Conservation (phyloP, 768 basidiomycete species). For the Lactarius psammicola region DNA sequence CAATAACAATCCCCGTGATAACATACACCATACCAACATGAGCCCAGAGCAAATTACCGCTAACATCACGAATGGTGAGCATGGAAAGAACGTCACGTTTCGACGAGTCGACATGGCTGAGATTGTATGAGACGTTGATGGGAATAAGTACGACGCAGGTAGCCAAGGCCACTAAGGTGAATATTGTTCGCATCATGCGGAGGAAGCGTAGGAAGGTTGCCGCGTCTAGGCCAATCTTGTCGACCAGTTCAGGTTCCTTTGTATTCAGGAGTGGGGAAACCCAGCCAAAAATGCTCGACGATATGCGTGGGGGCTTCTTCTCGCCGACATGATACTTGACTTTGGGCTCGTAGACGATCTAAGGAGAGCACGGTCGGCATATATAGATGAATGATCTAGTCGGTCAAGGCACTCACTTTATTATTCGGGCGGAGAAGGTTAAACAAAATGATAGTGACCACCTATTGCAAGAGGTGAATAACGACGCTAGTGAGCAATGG, state of each 20-base stretch:
- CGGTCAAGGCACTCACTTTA: conserved; percentile 50
- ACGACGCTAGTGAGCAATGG: conserved; percentile 13
- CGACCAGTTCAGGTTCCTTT: conserved; percentile 85
- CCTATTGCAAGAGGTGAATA: conserved; percentile 37
- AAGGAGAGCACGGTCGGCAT: not conserved
- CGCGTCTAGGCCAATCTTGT: conserved; percentile 89
- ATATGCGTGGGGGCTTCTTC: conserved; percentile 78
- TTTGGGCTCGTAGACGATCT: conserved; percentile 93
- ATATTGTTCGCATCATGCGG: conserved; percentile 76
- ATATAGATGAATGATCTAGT: not conserved
- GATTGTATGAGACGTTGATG: conserved; percentile 82
- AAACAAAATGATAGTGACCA: conserved; percentile 70
- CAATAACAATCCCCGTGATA: conserved; percentile 72
- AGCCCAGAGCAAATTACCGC: conserved; percentile 69
- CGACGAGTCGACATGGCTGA: conserved; percentile 53
- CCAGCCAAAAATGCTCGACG: conserved; percentile 86
- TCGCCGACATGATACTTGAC: conserved; percentile 83
- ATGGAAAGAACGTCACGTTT: conserved; percentile 67
- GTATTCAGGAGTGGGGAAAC: conserved; percentile 78
- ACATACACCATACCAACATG: conserved; percentile 83
- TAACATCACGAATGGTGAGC: conserved; percentile 83
- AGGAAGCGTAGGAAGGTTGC: conserved; percentile 90
- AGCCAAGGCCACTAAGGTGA: conserved; percentile 59
- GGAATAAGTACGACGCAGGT: conserved; percentile 78
- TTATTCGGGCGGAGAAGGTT: conserved; percentile 87